Evolutionary conservation across 352 stramenopile genomes (phyloP), one percentile per base, ranked within the genome.

Genomic region (Saprolegnia parasitica): DNA sequence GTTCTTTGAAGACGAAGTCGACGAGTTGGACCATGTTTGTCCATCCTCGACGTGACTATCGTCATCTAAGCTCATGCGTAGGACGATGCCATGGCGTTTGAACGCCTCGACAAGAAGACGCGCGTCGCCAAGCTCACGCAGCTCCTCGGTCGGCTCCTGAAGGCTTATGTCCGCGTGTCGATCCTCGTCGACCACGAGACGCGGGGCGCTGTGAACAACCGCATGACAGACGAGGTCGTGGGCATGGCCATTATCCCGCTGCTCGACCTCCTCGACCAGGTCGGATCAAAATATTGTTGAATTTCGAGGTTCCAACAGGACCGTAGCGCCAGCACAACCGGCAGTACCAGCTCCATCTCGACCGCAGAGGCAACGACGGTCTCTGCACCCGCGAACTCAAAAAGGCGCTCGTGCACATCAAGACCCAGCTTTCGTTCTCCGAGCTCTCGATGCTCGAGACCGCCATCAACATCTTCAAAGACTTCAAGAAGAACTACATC

Each of bases 1-100:
- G 32, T 84, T 89, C 50, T 91, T 91, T 60, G 77, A 84, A 26
- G 76, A 81, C 1, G 83, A 90, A 63, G 83, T 91, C 0, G 81
- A 90, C 61, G 77, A 86, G 32, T 64, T 91, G 47, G 79, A 88
- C 18, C n/a, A 75, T 24, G 57, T 65, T 24, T 15, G 37, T 54
- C n/a, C 13, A 47, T 46, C 9, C 18, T 23, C 2, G 1, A 32
- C 37, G 4, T 16, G 15, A 47, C 5, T 10, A 24, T n/a, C 3
- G 42, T 4, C 3, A n/a, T 39, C 24, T 40, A 11, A 40, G 24
- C 56, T 46, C 11, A 45, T 45, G 10, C 55, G 26, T 46, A 65
- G 11, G 77, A 89, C 4, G 83, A 91, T 42, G 72, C 86, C 21
- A 26, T 55, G 1, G 78, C 87, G 45, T 83, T 77, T 45, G 66